Conservation (phyloP, 345 rosid species). For the Streptanthus diversifolius region DNA sequence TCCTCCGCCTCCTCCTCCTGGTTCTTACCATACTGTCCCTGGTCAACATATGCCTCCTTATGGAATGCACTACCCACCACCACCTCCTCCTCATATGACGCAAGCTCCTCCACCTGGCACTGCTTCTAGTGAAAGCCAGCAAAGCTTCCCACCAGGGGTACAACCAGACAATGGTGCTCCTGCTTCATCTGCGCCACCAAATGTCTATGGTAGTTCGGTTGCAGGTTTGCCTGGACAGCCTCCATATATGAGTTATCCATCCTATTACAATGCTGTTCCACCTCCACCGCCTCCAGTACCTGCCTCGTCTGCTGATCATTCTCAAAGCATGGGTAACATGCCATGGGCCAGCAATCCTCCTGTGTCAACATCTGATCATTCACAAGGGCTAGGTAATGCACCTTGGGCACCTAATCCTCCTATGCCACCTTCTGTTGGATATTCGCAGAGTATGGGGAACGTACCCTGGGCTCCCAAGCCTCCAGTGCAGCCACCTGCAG, state of each 20-base stretch:
- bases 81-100: conserved; percentile 38
- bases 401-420: conserved; percentile 38
- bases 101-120: conserved; percentile 76
- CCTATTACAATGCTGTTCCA: conserved; percentile 77
- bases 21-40: conserved; percentile 68
- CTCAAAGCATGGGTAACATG: conserved; percentile 50
- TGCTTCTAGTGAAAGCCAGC: conserved; percentile 64
- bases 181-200: conserved; percentile 49
- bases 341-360: conserved; percentile 68
- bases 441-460: conserved; percentile 55
- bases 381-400: conserved; percentile 31
- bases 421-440: conserved; percentile 49
- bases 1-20: conserved; percentile 81
- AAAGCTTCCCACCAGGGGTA: conserved; percentile 86
- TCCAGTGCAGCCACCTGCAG: conserved; percentile 53
- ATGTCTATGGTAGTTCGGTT: conserved; percentile 47
- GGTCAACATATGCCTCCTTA: conserved; percentile 94
- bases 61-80: conserved; percentile 74
- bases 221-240: conserved; percentile 56
- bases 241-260: conserved; percentile 60
- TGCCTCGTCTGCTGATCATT: conserved; percentile 47
- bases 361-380: conserved; percentile 26
- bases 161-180: conserved; percentile 61
- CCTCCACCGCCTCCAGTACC: conserved; percentile 64
- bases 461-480: conserved; percentile 74